Evolutionary conservation across 1,284 basidiomycete species (phyloP).

Genomic region (Abortiporus biennis): DNA sequence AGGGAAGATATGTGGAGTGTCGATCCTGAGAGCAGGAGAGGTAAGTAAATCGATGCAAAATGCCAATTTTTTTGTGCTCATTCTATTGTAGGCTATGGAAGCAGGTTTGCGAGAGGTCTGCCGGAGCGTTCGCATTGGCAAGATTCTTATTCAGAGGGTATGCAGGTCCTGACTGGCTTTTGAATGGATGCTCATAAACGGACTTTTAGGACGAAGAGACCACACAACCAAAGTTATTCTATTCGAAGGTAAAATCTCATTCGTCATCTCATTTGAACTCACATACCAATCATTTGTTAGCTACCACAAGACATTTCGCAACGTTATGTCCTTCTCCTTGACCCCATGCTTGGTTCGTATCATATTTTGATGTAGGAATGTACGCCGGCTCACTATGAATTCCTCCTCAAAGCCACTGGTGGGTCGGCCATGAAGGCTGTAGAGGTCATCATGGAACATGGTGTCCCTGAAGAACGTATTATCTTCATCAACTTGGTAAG

Average conservation of each 20-base stretch:
- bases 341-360: slow-evolving; percentile 90
- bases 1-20: slow-evolving; percentile 93
- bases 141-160: slow-evolving; percentile 93
- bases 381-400: not conserved
- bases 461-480: slow-evolving; percentile 86
- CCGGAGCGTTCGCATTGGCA: slow-evolving; percentile 85
- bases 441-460: slow-evolving; percentile 87
- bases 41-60: slow-evolving; percentile 29
- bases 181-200: not conserved
- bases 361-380: not conserved
- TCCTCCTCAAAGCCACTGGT: slow-evolving; percentile 69
- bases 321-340: slow-evolving; percentile 90
- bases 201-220: slow-evolving; percentile 82
- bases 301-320: slow-evolving; percentile 90
- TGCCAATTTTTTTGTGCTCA: not conserved
- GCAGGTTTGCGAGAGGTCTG: slow-evolving; percentile 92
- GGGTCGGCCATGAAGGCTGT: slow-evolving; percentile 98
- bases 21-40: slow-evolving; percentile 86
- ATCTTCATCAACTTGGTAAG: slow-evolving; percentile 93
- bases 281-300: slow-evolving; percentile 30
- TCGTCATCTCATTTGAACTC: not conserved
- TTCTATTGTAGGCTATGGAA: slow-evolving; percentile 77
- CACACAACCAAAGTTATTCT: slow-evolving; percentile 84
- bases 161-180: slow-evolving; percentile 15
- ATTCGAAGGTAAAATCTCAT: slow-evolving; percentile 57